Evolutionary conservation across 257 asterid genomes (phyloP).

Genomic region (Phtheirospermum japonicum): DNA sequence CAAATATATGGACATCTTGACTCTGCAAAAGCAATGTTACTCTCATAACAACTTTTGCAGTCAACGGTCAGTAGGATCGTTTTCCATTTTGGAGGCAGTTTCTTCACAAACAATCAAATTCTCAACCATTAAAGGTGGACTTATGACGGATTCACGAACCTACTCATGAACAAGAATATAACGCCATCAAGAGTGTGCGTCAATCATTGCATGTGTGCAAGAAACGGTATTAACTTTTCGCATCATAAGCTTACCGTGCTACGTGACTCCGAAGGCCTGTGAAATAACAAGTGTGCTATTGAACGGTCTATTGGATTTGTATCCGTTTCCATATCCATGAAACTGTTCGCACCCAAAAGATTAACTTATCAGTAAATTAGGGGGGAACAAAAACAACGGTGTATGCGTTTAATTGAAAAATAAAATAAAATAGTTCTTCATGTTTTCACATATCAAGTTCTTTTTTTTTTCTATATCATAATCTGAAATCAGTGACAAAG

Average conservation of each 20-base stretch:
- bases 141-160: slow-evolving; percentile 45
- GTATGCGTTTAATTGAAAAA: too few relatives aligned
- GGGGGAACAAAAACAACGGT: too few relatives aligned
- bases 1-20: not conserved
- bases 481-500: too few relatives aligned
- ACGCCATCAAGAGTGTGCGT: slow-evolving; percentile 19
- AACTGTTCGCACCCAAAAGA: slow-evolving; percentile 44
- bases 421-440: too few relatives aligned
- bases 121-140: slow-evolving; percentile 36
- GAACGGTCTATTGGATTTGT: slow-evolving; percentile 87
- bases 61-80: slow-evolving; percentile 22
- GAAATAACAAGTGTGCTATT: slow-evolving; percentile 76
- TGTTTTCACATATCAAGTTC: too few relatives aligned
- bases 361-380: too few relatives aligned
- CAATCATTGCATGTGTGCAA: not conserved
- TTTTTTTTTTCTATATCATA: too few relatives aligned
- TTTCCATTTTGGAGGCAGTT: slow-evolving; percentile 25
- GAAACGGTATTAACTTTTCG: slow-evolving; percentile 7
- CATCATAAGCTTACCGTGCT: slow-evolving; percentile 36
- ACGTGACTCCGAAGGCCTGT: slow-evolving; percentile 60
- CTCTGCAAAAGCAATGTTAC: not conserved
- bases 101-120: slow-evolving; percentile 32
- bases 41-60: slow-evolving; percentile 10
- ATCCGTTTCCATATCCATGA: slow-evolving; percentile 72
- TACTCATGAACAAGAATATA: slow-evolving; percentile 32